phyloP scores from a whole-genome alignment of 176 grass and related monocot genomes.

The Phyllostachys edulis region DNA sequence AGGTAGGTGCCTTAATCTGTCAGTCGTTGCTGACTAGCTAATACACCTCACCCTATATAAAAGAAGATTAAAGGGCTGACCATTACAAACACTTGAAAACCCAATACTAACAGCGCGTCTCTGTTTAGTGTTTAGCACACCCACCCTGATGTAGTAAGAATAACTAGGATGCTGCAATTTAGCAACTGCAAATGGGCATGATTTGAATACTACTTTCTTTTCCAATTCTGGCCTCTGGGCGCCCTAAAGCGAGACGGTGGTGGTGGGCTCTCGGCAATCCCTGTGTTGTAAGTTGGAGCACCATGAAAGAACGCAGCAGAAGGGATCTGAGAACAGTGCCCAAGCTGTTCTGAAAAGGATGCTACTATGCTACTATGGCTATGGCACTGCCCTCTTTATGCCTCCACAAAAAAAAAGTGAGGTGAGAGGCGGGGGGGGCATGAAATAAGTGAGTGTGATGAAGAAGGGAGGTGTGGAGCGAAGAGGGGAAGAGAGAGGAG shows the following conservation, averaged over 20 bases:
- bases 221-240: constrained; percentile 17
- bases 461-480: constrained; percentile 27
- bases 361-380: constrained; percentile 34
- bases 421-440: constrained; percentile 7
- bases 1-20: constrained; percentile 16
- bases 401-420: constrained; percentile 49
- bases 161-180: constrained; percentile 12
- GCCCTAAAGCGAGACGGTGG: constrained; percentile 1
- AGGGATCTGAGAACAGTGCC: constrained; percentile 47
- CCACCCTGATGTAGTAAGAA: background rate
- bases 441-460: constrained; percentile 30
- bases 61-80: constrained; percentile 6
- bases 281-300: constrained; percentile 20
- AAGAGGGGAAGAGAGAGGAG: background rate
- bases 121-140: background rate
- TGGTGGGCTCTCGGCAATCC: constrained; percentile 40
- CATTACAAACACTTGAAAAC: constrained; percentile 10
- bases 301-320: constrained; percentile 39
- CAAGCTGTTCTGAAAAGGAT: constrained; percentile 51
- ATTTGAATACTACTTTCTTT: constrained; percentile 26
- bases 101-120: background rate
- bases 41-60: background rate
- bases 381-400: constrained; percentile 39
- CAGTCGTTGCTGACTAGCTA: constrained; percentile 27
- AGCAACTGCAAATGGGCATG: background rate